Evolutionary conservation across 306 rosid genomes (phyloP), one percentile per base, ranked within the genome.

Genomic region (Casuarina glauca): DNA sequence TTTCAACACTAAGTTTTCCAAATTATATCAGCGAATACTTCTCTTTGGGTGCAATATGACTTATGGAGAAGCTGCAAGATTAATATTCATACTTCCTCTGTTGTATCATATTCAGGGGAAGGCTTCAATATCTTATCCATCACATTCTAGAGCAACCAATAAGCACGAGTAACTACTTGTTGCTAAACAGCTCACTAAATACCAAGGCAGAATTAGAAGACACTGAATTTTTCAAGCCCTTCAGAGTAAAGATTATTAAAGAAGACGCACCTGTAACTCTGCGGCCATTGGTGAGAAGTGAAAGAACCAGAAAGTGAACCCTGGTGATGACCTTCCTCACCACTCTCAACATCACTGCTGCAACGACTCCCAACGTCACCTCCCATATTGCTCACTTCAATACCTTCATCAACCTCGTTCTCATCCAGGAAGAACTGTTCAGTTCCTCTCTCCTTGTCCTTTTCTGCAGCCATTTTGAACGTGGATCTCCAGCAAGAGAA

Each of bases 261-360:
- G 44, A 8, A 45, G 41, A n/a, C 12, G 5, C 60, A 93, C 98
- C 74, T 86, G 87, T 80, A 93, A 91, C 89, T 93, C 82, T 80
- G 93, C 16, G 98, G 98, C 98, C 98, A 93, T 76, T 73, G 84
- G 3, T 84, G 90, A 78, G 98, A 88, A 70, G 81, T 41, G 77
- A 87, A 87, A 79, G 88, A 76, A 42, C 26, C 32, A 43, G 68
- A 69, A 53, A 32, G 19, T 38, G 75, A 6, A 66, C 36, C 54
- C 12, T 57, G 63, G 20, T 7, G 63, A 57, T 9, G 77, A 72
- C 45, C 32, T 6, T 42, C 87, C 4, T 80, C 87, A 1, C 48
- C 75, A 44, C 62, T 69, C 0, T 72, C 87, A 12, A 3, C 74
- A 26, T 73, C 86, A 64, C 79, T 70, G 13, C 17, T 67, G 73